Percentiles rank a stretch among this genome's conserved stretches.
These are phyloP conservation scores for Botrytis hyacinthi DNA, from an alignment of 2,329 filamentous ascomycete genomes.

Conservation along the genomic window DNA sequence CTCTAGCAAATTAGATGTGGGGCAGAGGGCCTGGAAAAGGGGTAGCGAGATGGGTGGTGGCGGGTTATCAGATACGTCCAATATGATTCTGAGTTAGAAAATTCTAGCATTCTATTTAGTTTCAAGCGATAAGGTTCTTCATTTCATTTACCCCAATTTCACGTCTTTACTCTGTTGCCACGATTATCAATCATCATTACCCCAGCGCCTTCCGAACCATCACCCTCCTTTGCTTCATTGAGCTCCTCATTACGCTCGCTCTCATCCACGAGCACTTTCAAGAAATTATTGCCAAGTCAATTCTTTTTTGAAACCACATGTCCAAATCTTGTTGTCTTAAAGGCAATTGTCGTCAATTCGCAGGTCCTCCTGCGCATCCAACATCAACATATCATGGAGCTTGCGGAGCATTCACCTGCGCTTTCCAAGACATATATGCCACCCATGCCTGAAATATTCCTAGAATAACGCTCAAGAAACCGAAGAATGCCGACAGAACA, in stretches of 20 bases:
- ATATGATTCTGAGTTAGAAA: neutral
- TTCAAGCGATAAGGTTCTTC: neutral
- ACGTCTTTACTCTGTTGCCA: neutral
- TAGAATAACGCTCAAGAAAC: neutral
- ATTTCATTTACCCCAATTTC: neutral
- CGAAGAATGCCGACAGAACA: neutral
- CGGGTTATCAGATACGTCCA: neutral
- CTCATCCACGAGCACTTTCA: neutral
- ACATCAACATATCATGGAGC: neutral
- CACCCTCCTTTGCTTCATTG: neutral
- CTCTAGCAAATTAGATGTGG: neutral
- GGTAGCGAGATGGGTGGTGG: neutral
- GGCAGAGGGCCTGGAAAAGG: neutral
- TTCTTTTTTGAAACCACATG: neutral
- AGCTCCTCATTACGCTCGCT: neutral
- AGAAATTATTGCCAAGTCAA: accelerated
- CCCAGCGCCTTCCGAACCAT: neutral
- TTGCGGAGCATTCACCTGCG: neutral
- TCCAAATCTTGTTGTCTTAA: neutral
- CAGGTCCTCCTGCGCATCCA: neutral
- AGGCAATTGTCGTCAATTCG: neutral
- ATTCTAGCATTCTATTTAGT: neutral
- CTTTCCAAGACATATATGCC: neutral
- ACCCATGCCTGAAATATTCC: neutral
- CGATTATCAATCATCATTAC: neutral